Percentiles rank a stretch among this genome's conserved stretches.
phyloP scores from a whole-genome alignment of 257 asterid genomes.

The Phtheirospermum japonicum region DNA sequence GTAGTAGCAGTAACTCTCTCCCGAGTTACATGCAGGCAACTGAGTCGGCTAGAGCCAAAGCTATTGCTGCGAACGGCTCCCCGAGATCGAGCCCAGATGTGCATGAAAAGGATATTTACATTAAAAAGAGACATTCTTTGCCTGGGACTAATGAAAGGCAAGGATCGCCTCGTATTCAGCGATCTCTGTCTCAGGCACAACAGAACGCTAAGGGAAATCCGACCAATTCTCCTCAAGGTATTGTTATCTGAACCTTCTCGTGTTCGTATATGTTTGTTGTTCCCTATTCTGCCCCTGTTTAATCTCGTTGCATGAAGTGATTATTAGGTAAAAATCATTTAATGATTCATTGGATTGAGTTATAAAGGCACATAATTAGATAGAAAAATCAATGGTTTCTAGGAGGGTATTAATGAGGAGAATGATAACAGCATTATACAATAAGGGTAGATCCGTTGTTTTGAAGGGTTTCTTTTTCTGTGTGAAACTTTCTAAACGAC shows the following conservation, averaged over 20 bases:
- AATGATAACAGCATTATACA: too few species aligned
- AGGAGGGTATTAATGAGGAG: too few species aligned
- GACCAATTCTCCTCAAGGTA: slow-evolving; percentile 84
- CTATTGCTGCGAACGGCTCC: slow-evolving; percentile 47
- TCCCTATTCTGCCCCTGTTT: not conserved
- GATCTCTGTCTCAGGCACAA: slow-evolving; percentile 70
- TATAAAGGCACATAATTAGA: too few species aligned
- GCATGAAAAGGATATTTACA: slow-evolving; percentile 60
- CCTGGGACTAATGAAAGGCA: slow-evolving; percentile 76
- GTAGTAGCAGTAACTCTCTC: slow-evolving; percentile 61
- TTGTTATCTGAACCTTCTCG: slow-evolving; percentile 22
- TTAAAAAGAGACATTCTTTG: slow-evolving; percentile 80
- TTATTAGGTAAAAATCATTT: too few species aligned
- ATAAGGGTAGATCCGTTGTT: too few species aligned
- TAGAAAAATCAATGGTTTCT: too few species aligned
- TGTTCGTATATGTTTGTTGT: not conserved
- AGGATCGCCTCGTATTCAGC: slow-evolving; percentile 81
- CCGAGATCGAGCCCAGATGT: slow-evolving; percentile 96
- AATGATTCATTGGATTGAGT: too few species aligned
- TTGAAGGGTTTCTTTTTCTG: too few species aligned
- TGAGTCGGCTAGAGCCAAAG: slow-evolving; percentile 93
- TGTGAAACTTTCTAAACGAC: too few species aligned
- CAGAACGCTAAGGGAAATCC: slow-evolving; percentile 65
- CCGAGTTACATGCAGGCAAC: slow-evolving; percentile 99
- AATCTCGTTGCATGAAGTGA: too few species aligned